A percentile compares a stretch with the other conserved stretches of the same genome.
These are phyloP conservation scores for Drechslerella stenobrocha DNA, from an alignment of 2,329 filamentous ascomycete genomes.

Conservation along the genomic window DNA sequence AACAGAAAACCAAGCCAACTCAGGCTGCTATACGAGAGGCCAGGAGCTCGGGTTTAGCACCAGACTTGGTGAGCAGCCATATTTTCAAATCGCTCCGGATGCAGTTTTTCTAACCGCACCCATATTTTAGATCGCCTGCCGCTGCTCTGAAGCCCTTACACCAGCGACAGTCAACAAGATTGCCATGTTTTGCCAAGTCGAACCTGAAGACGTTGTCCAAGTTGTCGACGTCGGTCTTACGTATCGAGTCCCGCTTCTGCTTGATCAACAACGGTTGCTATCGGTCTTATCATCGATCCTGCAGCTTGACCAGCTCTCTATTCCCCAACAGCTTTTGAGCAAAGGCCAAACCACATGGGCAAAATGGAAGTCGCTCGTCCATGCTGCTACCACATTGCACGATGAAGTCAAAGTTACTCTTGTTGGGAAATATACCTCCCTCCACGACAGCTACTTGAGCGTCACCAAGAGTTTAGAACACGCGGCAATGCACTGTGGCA, in stretches of 20 bases:
- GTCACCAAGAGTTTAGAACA: constrained; percentile 88
- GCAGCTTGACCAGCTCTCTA: constrained; percentile 64
- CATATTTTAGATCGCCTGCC: constrained; percentile 75
- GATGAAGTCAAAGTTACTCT: constrained; percentile 78
- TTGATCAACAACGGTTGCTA: constrained; percentile 78
- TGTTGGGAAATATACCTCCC: constrained; percentile 86
- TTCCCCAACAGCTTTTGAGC: constrained; percentile 62
- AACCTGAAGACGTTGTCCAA: constrained; percentile 78
- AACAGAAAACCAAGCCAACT: constrained; percentile 97
- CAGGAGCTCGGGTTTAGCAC: constrained; percentile 70
- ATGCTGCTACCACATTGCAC: constrained; percentile 67
- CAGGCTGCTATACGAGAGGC: constrained; percentile 85
- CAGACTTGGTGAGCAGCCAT: constrained; percentile 50
- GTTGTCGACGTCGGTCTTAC: constrained; percentile 87
- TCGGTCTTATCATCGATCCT: constrained; percentile 68
- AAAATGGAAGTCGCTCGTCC: constrained; percentile 74
- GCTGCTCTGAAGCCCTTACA: constrained; percentile 77
- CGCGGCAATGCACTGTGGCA: constrained; percentile 79
- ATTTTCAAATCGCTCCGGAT: not conserved
- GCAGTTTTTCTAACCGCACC: not conserved
- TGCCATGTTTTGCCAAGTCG: constrained; percentile 84
- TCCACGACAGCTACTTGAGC: constrained; percentile 83
- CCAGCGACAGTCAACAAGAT: constrained; percentile 80
- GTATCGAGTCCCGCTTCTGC: constrained; percentile 92
- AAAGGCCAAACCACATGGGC: constrained; percentile 74